phyloP scores from a whole-genome alignment of 140 eudicot genomes.

The Flaveria floridana region DNA sequence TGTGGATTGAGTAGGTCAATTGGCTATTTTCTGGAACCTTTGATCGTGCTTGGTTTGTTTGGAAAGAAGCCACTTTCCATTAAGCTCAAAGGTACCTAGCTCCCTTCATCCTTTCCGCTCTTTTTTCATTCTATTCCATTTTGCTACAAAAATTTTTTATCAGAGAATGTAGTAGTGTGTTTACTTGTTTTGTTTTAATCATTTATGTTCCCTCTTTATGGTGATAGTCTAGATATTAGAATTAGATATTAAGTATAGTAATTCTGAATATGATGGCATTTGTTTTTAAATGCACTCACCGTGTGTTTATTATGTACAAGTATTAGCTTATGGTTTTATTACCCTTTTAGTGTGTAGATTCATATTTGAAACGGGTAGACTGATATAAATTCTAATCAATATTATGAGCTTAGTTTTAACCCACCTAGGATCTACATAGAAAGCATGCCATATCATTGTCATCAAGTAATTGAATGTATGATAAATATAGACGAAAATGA shows the following conservation, averaged over 20 bases:
- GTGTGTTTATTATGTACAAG: background rate
- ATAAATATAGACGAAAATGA: background rate
- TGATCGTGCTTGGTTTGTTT: slow-evolving; percentile 74
- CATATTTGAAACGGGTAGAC: background rate
- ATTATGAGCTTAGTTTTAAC: background rate
- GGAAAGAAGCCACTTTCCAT: slow-evolving; percentile 83
- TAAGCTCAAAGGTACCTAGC: slow-evolving; percentile 61
- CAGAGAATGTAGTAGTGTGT: background rate
- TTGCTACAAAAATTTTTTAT: background rate
- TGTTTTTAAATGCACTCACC: background rate
- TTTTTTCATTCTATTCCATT: background rate
- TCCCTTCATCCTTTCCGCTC: background rate
- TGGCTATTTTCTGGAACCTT: slow-evolving; percentile 83
- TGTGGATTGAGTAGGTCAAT: slow-evolving; percentile 75
- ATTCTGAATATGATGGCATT: too few species aligned
- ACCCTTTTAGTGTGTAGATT: background rate
- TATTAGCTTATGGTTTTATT: slow-evolving; percentile 8
- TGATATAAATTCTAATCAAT: background rate
- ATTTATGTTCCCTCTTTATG: background rate
- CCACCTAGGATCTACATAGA: background rate
- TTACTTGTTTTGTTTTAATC: background rate
- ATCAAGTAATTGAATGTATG: background rate
- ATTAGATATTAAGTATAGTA: background rate
- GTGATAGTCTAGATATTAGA: background rate
- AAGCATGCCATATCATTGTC: background rate